Conservation (phyloP, 1,284 basidiomycete species). For the Ustilago esculenta region DNA sequence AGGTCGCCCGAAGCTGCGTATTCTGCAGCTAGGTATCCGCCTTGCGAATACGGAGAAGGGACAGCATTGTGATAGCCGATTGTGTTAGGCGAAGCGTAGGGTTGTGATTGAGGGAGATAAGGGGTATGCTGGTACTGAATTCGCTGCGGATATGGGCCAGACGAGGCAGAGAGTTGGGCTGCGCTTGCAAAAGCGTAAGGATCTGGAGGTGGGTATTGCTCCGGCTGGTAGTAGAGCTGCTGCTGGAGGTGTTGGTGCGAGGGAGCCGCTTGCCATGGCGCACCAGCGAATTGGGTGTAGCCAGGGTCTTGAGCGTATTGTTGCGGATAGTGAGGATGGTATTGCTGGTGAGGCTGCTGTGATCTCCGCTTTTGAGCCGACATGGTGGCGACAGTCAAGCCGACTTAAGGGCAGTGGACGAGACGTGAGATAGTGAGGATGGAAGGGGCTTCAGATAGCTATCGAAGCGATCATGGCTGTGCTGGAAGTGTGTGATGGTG, state of each 20-base stretch:
- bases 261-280: slow-evolving; percentile 11
- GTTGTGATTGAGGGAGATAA: neutral
- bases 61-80: neutral
- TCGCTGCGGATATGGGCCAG: slow-evolving; percentile 8
- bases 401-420: neutral
- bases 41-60: slow-evolving; percentile 7
- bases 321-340: slow-evolving; percentile 5
- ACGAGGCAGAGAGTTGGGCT: slow-evolving; percentile 2
- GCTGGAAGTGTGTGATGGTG: neutral
- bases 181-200: slow-evolving; percentile 3
- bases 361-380: slow-evolving; percentile 21
- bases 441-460: neutral
- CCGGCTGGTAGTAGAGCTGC: slow-evolving; percentile 16
- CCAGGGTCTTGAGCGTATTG: slow-evolving; percentile 10
- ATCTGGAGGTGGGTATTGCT: slow-evolving; percentile 26
- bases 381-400: slow-evolving; percentile 10
- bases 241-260: slow-evolving; percentile 3
- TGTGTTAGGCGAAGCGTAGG: neutral
- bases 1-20: neutral
- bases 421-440: neutral
- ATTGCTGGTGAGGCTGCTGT: slow-evolving; percentile 19
- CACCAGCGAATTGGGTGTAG: slow-evolving; percentile 7
- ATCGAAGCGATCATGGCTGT: slow-evolving; percentile 21
- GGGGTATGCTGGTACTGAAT: slow-evolving; percentile 1
- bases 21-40: slow-evolving; percentile 4